Percentiles rank a stretch among this genome's conserved stretches.
Evolutionary conservation across 345 rosid species (phyloP).

Genomic region (Bruguiera parviflora): DNA sequence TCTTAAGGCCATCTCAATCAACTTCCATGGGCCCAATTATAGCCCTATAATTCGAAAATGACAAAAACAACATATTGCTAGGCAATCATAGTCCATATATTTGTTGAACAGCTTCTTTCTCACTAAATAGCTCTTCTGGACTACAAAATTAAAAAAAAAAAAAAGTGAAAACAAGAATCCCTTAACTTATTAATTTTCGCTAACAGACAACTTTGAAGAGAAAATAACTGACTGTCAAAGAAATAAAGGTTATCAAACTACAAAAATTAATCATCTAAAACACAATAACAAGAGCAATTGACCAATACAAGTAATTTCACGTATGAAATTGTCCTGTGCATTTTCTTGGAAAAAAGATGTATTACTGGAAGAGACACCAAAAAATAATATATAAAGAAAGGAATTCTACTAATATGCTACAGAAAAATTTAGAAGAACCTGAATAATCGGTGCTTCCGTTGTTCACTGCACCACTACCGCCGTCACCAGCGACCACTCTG

Average conservation of each 20-base stretch:
- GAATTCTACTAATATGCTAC: neutral
- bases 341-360: neutral
- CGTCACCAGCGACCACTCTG: constrained; percentile 26
- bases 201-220: too few species aligned
- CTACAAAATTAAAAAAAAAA: neutral
- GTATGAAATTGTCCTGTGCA: neutral
- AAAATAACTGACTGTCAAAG: neutral
- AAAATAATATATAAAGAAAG: neutral
- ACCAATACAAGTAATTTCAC: neutral
- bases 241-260: neutral
- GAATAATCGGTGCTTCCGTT: constrained; percentile 38
- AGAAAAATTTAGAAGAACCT: constrained; percentile 30
- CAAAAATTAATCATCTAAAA: neutral
- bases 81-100: neutral
- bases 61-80: neutral
- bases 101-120: neutral
- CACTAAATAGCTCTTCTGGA: neutral
- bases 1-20: neutral
- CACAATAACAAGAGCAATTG: neutral
- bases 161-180: too few species aligned
- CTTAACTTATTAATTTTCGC: too few species aligned
- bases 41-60: neutral
- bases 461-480: constrained; percentile 21
- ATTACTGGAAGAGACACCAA: neutral
- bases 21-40: neutral